phyloP scores from a whole-genome alignment of 2,329 filamentous ascomycete genomes.

The Claviceps citrina region DNA sequence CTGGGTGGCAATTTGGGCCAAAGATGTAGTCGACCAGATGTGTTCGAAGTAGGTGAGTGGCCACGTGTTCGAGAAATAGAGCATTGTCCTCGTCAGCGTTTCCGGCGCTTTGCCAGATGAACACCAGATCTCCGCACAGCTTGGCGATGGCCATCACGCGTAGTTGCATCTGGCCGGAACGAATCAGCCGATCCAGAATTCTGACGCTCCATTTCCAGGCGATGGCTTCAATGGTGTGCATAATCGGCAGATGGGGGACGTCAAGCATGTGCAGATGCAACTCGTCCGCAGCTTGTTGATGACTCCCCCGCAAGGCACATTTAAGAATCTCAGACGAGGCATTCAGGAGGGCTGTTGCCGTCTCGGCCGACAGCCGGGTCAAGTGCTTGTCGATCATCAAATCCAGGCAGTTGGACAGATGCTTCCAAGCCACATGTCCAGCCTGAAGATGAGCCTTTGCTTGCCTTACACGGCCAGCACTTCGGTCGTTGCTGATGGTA shows the following conservation, averaged over 20 bases:
- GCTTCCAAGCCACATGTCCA: constrained; percentile 28
- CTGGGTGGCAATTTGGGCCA: constrained; percentile 79
- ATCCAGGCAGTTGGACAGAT: constrained; percentile 27
- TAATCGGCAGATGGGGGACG: constrained; percentile 22
- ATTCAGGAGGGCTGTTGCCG: constrained; percentile 22
- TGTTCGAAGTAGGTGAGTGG: constrained; percentile 51
- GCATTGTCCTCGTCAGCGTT: constrained; percentile 25
- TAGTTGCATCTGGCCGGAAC: constrained; percentile 79
- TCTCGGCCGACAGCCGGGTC: constrained; percentile 33
- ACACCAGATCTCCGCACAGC: constrained; percentile 57
- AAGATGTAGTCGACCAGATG: constrained; percentile 75
- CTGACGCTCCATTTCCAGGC: constrained; percentile 54
- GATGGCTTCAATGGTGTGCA: constrained; percentile 33
- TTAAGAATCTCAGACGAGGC: constrained; percentile 31
- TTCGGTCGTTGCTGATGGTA: constrained; percentile 7
- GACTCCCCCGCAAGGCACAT: constrained; percentile 22
- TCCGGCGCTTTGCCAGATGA: constrained; percentile 45
- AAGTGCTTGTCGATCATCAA: constrained; percentile 39
- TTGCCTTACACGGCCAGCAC: constrained; percentile 10
- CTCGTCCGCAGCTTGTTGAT: constrained; percentile 19
- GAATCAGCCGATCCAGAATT: constrained; percentile 55
- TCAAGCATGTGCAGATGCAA: constrained; percentile 12
- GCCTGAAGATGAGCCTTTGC: constrained; percentile 21
- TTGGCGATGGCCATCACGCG: constrained; percentile 62
- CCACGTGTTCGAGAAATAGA: constrained; percentile 49